These are phyloP conservation scores for Phycomyces blakesleeanus DNA, from an alignment of 192 early-diverging fungal genomes.

Conservation along the genomic window DNA sequence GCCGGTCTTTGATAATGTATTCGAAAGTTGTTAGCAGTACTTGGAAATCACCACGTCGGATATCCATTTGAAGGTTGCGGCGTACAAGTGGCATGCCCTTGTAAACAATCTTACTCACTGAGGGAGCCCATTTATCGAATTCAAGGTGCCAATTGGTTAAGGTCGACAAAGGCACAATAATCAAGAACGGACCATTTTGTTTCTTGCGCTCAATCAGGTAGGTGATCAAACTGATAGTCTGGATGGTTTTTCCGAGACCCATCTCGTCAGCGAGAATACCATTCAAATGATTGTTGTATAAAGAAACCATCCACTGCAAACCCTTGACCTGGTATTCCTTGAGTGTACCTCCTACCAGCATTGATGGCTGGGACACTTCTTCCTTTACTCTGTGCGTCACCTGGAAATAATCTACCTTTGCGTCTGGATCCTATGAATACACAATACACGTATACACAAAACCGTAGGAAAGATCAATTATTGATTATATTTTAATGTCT, in stretches of 20 bases:
- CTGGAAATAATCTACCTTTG: slow-evolving; percentile 77
- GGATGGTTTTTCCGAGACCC: slow-evolving; percentile 87
- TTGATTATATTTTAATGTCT: not conserved
- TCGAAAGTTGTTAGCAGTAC: slow-evolving; percentile 98
- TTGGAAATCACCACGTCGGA: slow-evolving; percentile 83
- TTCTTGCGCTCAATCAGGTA: slow-evolving; percentile 94
- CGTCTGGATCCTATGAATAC: slow-evolving; percentile 29
- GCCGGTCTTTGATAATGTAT: slow-evolving; percentile 91
- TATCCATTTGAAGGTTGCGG: slow-evolving; percentile 63
- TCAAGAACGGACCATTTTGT: slow-evolving; percentile 90
- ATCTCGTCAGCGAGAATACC: slow-evolving; percentile 98
- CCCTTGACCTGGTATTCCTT: slow-evolving; percentile 99
- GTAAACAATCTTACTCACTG: slow-evolving; percentile 84
- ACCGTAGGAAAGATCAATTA: not conserved
- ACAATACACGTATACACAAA: not conserved
- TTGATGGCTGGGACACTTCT: slow-evolving; percentile 69
- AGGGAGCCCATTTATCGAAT: slow-evolving; percentile 98
- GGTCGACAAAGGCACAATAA: slow-evolving; percentile 96
- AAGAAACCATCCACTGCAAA: slow-evolving; percentile 98
- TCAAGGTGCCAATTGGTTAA: slow-evolving; percentile 96
- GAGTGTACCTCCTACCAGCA: slow-evolving; percentile 84
- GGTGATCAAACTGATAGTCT: slow-evolving; percentile 94
- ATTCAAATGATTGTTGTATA: slow-evolving; percentile 98
- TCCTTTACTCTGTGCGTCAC: slow-evolving; percentile 88
- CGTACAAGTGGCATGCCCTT: slow-evolving; percentile 83